Percentiles rank a stretch among this genome's conserved stretches.
These are phyloP conservation scores for Populus hybrid DNA, from an alignment of 441 rosid genomes.

Conservation along the genomic window DNA sequence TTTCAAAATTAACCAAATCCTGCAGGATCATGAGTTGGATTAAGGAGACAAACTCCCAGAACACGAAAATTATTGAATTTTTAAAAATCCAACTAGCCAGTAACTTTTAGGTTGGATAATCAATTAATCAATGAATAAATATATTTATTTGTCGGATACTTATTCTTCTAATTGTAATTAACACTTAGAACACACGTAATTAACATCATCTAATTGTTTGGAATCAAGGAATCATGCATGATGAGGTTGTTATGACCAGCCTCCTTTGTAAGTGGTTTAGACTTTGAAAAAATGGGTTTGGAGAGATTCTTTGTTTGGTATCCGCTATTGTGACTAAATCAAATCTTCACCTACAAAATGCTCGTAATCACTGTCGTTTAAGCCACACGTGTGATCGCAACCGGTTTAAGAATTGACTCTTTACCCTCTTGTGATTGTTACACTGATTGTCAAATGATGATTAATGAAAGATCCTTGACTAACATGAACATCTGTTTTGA, in stretches of 20 bases:
- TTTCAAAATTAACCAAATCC: background rate
- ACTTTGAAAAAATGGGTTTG: slow-evolving; percentile 6
- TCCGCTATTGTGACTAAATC: slow-evolving; percentile 22
- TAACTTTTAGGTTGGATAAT: no score
- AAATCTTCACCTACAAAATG: slow-evolving; percentile 15
- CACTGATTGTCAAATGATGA: slow-evolving; percentile 17
- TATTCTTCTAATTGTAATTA: no score
- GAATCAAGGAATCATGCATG: slow-evolving; percentile 21
- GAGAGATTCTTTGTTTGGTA: slow-evolving; percentile 25
- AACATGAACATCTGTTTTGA: background rate
- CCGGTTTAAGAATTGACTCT: slow-evolving; percentile 30
- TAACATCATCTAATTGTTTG: background rate
- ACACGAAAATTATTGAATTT: background rate
- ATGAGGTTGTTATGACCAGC: slow-evolving; percentile 17
- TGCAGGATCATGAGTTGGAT: background rate
- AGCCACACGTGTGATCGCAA: slow-evolving; percentile 33
- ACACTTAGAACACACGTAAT: slow-evolving; percentile 2
- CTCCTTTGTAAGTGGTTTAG: background rate
- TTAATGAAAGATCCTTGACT: slow-evolving; percentile 2
- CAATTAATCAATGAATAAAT: no score
- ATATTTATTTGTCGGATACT: background rate
- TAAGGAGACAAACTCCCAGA: slow-evolving; percentile 4
- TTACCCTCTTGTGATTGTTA: background rate
- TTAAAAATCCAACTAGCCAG: no score
- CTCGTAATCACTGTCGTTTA: slow-evolving; percentile 14